A percentile compares a stretch with the other conserved stretches of the same genome.
These are phyloP conservation scores for Murraya koenigii DNA, from an alignment of 345 rosid genomes.

Conservation along the genomic window DNA sequence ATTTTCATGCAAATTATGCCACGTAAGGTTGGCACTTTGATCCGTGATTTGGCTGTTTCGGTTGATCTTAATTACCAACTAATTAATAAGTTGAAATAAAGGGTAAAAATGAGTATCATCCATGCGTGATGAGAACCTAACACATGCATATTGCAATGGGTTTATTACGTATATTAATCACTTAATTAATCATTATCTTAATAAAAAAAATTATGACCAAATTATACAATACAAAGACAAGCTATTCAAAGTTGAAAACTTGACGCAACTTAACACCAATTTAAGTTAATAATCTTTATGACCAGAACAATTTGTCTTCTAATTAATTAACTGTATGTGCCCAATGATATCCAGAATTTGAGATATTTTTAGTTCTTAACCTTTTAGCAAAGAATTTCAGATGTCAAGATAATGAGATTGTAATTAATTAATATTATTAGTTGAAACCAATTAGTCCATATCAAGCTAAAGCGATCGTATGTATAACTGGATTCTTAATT, in stretches of 20 bases:
- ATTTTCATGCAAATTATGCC: conserved; percentile 1
- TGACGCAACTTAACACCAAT: neutral
- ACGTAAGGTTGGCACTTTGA: neutral
- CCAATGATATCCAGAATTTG: neutral
- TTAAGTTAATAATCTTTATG: neutral
- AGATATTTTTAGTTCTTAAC: neutral
- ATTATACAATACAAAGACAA: neutral
- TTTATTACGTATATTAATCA: neutral
- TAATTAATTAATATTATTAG: neutral
- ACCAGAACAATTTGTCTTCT: neutral
- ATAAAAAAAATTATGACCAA: neutral
- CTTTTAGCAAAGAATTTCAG: neutral
- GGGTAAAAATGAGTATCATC: neutral
- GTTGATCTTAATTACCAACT: neutral
- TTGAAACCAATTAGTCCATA: neutral
- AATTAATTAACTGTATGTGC: neutral
- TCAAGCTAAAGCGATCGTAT: neutral
- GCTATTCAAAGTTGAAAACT: conserved; percentile 1
- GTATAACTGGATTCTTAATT: neutral
- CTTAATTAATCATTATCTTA: neutral
- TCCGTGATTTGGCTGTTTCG: conserved; percentile 7
- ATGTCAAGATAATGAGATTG: neutral
- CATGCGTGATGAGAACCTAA: neutral
- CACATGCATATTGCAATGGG: neutral
- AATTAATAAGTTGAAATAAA: neutral